These are phyloP conservation scores for Penicillium hesseltinei DNA, from an alignment of 2,329 filamentous ascomycete genomes.

Conservation along the genomic window DNA sequence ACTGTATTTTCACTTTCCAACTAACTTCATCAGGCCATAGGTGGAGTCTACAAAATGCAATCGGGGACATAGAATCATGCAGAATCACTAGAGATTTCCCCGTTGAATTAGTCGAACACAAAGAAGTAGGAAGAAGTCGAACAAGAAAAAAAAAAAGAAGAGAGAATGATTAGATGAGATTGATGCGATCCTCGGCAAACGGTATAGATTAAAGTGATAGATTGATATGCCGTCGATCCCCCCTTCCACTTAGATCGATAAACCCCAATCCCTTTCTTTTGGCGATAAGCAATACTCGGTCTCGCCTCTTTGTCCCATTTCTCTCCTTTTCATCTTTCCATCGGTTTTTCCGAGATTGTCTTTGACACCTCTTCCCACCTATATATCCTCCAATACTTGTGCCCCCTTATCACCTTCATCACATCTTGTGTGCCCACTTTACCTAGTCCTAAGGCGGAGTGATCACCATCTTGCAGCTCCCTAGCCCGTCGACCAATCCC, in stretches of 20 bases:
- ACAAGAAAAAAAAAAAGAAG: neutral
- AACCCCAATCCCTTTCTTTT: slow-evolving; percentile 19
- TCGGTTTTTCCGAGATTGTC: neutral
- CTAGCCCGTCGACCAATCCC: slow-evolving; percentile 20
- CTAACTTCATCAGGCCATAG: slow-evolving; percentile 27
- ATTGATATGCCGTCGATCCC: slow-evolving; percentile 28
- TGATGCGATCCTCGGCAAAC: slow-evolving; percentile 8
- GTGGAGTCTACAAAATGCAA: slow-evolving; percentile 32
- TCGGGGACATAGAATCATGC: slow-evolving; percentile 21
- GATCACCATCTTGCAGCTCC: slow-evolving; percentile 25
- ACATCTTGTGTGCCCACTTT: slow-evolving; percentile 6
- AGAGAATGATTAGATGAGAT: slow-evolving; percentile 26
- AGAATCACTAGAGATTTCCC: slow-evolving; percentile 2
- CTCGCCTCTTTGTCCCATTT: slow-evolving; percentile 4
- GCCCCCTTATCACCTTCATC: slow-evolving; percentile 1
- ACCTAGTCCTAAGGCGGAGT: slow-evolving; percentile 10
- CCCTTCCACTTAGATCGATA: slow-evolving; percentile 28
- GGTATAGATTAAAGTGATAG: slow-evolving; percentile 26
- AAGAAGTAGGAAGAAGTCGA: too few relatives aligned
- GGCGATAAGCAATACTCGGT: slow-evolving; percentile 10
- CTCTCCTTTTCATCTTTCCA: slow-evolving; percentile 4
- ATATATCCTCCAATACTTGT: neutral
- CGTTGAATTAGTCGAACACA: too few relatives aligned
- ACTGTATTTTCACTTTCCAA: neutral
- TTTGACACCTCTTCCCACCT: neutral